phyloP scores from a whole-genome alignment of 2,329 filamentous ascomycete genomes.

The Ceratocystis eucalypticola region DNA sequence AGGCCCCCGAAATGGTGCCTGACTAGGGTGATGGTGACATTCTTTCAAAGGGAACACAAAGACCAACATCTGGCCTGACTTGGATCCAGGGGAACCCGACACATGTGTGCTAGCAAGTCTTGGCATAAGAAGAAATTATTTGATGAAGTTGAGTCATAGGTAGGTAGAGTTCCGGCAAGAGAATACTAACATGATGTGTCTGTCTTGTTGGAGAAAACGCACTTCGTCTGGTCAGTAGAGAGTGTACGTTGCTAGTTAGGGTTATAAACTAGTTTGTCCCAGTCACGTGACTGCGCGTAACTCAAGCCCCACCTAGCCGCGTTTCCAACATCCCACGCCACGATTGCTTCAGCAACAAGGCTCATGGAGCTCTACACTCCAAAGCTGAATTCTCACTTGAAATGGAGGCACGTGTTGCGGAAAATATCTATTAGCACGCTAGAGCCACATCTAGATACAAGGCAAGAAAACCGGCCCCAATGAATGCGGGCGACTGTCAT shows the following conservation, averaged over 20 bases:
- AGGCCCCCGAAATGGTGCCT: neutral
- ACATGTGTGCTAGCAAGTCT: neutral
- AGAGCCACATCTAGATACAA: neutral
- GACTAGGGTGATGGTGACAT: conserved; percentile 3
- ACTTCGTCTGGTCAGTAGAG: neutral
- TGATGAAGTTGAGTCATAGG: neutral
- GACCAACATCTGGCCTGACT: conserved; percentile 2
- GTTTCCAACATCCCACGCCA: neutral
- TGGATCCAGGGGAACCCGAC: neutral
- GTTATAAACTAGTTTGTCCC: neutral
- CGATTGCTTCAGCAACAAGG: neutral
- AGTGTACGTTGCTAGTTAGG: neutral
- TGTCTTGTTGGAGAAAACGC: neutral
- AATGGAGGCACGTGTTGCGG: neutral
- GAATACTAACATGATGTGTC: too few relatives aligned
- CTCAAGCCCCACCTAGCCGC: neutral
- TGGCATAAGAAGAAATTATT: neutral
- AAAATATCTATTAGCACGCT: neutral
- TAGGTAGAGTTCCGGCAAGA: too few relatives aligned
- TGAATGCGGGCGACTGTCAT: conserved; percentile 14
- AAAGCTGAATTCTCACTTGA: neutral
- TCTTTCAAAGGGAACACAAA: neutral
- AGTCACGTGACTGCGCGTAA: conserved; percentile 6
- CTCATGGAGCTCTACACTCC: neutral
- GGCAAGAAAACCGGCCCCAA: neutral